These are phyloP conservation scores for Penicillium cataractarum DNA, from an alignment of 495 filamentous ascomycete genomes.

Conservation along the genomic window DNA sequence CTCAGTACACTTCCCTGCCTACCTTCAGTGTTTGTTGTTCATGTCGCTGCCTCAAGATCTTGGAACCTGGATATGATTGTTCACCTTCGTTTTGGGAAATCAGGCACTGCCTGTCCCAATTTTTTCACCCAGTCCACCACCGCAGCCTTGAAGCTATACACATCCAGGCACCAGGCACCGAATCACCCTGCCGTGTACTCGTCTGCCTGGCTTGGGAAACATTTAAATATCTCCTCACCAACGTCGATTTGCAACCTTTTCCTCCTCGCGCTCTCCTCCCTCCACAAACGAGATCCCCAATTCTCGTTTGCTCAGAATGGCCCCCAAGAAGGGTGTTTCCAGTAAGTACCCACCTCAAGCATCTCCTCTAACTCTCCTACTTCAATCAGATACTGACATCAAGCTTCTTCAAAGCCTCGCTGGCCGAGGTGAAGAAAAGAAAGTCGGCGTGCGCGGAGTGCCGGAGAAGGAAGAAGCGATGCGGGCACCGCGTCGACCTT, in stretches of 20 bases:
- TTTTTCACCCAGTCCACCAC: neutral
- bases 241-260: neutral
- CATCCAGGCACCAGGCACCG: conserved; percentile 1
- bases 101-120: neutral
- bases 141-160: neutral
- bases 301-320: neutral
- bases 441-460: conserved; percentile 20
- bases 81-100: neutral
- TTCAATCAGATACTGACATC: conserved; percentile 1
- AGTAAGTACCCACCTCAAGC: neutral
- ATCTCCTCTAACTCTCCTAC: neutral
- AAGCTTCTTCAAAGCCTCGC: conserved; percentile 10
- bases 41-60: neutral
- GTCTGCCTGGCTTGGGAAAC: neutral
- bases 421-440: conserved; percentile 9
- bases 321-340: neutral
- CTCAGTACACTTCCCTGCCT: neutral
- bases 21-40: neutral
- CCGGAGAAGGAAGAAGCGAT: conserved; percentile 26
- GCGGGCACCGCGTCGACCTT: conserved; percentile 13
- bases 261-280: neutral
- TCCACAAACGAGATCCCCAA: neutral
- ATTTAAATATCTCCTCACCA: neutral
- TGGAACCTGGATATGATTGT: neutral
- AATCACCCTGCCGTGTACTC: neutral